Percentiles rank a stretch among this genome's conserved stretches.
These are phyloP conservation scores for Zhuliangozyma blackwelliae DNA, from an alignment of 1,139 yeast species.

Conservation along the genomic window DNA sequence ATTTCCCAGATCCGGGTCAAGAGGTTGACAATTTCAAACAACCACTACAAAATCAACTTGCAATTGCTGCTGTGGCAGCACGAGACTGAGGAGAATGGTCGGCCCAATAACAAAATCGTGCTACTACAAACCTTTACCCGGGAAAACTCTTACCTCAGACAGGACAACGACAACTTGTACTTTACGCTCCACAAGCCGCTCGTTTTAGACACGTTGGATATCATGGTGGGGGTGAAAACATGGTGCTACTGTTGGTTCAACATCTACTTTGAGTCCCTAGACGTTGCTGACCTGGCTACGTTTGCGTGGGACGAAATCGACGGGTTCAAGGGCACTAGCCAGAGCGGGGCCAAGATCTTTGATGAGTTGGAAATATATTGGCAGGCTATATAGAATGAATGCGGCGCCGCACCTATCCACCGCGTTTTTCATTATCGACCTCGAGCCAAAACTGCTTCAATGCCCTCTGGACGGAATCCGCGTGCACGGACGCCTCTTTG, in stretches of 20 bases:
- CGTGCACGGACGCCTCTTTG: conserved; percentile 30
- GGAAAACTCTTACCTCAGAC: background rate
- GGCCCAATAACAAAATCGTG: conserved; percentile 1
- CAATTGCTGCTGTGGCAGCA: conserved; percentile 2
- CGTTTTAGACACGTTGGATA: conserved; percentile 3
- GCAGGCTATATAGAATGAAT: conserved; percentile 11
- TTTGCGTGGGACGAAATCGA: conserved; percentile 59
- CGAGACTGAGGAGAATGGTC: background rate
- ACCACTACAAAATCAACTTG: conserved; percentile 1
- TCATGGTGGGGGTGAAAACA: conserved; percentile 7
- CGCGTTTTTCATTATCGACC: conserved; percentile 48
- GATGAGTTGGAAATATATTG: conserved; percentile 42
- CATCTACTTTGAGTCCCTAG: conserved; percentile 7
- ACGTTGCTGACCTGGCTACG: background rate
- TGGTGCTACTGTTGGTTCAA: conserved; percentile 13
- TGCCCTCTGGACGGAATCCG: conserved; percentile 47
- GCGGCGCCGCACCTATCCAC: conserved; percentile 40
- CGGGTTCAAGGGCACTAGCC: conserved; percentile 61
- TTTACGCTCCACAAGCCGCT: conserved; percentile 1
- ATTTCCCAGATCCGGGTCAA: conserved; percentile 1
- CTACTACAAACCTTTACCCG: conserved; percentile 1
- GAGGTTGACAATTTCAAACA: background rate
- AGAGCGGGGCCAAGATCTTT: conserved; percentile 52
- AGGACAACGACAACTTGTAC: background rate
- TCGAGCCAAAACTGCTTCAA: conserved; percentile 56